These are phyloP conservation scores for Gossypium bickii DNA, from an alignment of 345 rosid species.

Conservation along the genomic window DNA sequence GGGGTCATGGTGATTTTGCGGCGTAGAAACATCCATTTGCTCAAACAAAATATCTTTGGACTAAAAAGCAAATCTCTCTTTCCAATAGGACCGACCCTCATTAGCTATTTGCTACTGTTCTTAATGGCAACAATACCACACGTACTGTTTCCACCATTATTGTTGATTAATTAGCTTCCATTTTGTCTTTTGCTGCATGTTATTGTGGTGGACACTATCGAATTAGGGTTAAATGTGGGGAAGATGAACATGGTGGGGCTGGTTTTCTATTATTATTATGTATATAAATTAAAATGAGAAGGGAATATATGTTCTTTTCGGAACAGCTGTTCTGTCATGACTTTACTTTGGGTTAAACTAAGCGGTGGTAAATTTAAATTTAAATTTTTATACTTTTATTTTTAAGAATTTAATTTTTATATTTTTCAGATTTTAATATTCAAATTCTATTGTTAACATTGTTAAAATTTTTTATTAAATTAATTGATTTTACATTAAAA, in stretches of 20 bases:
- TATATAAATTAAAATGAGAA: background rate
- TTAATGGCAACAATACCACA: background rate
- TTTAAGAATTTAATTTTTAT: too few species aligned
- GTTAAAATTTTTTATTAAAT: too few species aligned
- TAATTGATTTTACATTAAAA: too few species aligned
- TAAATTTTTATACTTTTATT: too few species aligned
- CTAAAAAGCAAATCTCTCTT: too few species aligned
- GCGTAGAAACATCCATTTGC: background rate
- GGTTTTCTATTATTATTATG: background rate
- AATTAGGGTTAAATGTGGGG: background rate
- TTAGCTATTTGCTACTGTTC: too few species aligned
- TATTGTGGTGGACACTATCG: background rate
- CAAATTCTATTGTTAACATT: rapidly evolving
- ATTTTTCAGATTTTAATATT: too few species aligned
- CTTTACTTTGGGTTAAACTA: too few species aligned
- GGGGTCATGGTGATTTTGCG: conserved; percentile 19
- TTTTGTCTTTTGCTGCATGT: background rate
- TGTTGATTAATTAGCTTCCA: background rate
- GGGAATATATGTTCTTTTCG: background rate
- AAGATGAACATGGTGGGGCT: background rate
- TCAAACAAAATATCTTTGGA: too few species aligned
- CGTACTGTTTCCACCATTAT: background rate
- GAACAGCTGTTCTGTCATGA: background rate
- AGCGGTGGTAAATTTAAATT: too few species aligned
- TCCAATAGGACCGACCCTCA: too few species aligned